Conservation (phyloP, 2,329 filamentous ascomycete genomes). For the Chrysoporthe puriensis region DNA sequence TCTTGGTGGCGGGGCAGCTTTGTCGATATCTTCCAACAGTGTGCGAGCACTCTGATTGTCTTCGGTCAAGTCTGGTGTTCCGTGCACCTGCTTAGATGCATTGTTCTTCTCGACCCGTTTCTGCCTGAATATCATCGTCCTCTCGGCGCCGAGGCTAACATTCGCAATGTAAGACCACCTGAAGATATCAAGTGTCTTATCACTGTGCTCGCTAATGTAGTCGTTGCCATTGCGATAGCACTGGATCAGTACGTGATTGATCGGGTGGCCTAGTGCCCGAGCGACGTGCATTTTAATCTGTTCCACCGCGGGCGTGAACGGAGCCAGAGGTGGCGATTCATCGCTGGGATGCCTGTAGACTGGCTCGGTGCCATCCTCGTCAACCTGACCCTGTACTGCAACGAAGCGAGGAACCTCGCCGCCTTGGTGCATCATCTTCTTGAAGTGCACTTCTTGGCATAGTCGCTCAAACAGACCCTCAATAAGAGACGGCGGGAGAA, state of each 20-base stretch:
- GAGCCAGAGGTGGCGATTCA: constrained; percentile 75
- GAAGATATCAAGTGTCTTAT: constrained; percentile 93
- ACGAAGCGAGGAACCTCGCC: constrained; percentile 91
- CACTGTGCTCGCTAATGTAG: constrained; percentile 94
- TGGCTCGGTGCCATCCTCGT: constrained; percentile 73
- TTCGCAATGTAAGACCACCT: constrained; percentile 85
- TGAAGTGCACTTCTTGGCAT: constrained; percentile 79
- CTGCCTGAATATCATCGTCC: constrained; percentile 86
- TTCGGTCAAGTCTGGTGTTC: neutral
- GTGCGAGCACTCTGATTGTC: neutral
- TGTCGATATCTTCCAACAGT: neutral
- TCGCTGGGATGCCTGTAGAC: constrained; percentile 96
- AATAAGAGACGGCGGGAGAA: constrained; percentile 63
- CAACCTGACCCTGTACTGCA: constrained; percentile 79
- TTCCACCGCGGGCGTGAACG: constrained; percentile 75
- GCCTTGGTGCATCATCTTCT: constrained; percentile 89
- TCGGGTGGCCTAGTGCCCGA: constrained; percentile 70
- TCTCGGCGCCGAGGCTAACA: constrained; percentile 87
- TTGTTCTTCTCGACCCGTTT: constrained; percentile 63
- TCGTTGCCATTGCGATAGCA: constrained; percentile 88
- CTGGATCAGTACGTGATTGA: constrained; percentile 94
- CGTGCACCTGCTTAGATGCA: constrained; percentile 11
- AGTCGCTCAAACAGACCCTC: constrained; percentile 70
- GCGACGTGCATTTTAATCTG: constrained; percentile 72
- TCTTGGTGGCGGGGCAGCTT: neutral